Evolutionary conservation across 2,329 filamentous ascomycete species (phyloP), one percentile per base, ranked within the genome.

Genomic region (Byssoonygena ceratinophila): DNA sequence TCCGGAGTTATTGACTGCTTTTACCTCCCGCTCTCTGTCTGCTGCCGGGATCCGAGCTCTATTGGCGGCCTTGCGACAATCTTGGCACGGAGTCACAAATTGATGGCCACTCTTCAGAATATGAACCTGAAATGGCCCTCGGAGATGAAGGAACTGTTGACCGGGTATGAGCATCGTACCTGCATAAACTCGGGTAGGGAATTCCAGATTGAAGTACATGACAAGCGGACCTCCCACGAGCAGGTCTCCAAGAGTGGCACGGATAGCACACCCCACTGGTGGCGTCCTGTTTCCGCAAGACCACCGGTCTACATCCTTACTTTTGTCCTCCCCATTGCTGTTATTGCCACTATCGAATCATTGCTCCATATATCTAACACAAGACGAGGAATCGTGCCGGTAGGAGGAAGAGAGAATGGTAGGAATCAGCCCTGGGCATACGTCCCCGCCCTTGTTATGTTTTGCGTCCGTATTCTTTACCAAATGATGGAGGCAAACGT

Each of bases 361-460:
- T 37, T 52, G 34, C 37, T 40, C 40, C 22, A 52, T 37, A 37
- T 45, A 40, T 52, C 50, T 16, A 31, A 20, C 37, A 41, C 22
- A 14, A 39, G 23, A 29, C 18, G 32, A 45, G 43, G 40, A 29
- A 45, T 51, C 37, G 20, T 22, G 18, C 25, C 14, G 25, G 39
- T 46, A n/a, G 43, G 43, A 37, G 43, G 40, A 39, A 45, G 39
- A 39, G 41, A 25, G 69, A 73, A 55, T 22, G 47, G 46, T 46
- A 54, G 47, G 47, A 57, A 59, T 60, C 58, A 58, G 55, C 49
- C 54, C 27, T 61, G 58, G 59, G 49, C 46, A 12, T 61, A 61
- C 25, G 46, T 61, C 16, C 59, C 59, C 1, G 58, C 59, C 12
- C 25, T 60, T 12, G 44, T 58, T 9, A 59, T 61, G 57, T 54